A percentile compares a stretch with the other conserved stretches of the same genome.
Conservation (phyloP, 2,329 filamentous ascomycete genomes). For the Cercospora zeina region DNA sequence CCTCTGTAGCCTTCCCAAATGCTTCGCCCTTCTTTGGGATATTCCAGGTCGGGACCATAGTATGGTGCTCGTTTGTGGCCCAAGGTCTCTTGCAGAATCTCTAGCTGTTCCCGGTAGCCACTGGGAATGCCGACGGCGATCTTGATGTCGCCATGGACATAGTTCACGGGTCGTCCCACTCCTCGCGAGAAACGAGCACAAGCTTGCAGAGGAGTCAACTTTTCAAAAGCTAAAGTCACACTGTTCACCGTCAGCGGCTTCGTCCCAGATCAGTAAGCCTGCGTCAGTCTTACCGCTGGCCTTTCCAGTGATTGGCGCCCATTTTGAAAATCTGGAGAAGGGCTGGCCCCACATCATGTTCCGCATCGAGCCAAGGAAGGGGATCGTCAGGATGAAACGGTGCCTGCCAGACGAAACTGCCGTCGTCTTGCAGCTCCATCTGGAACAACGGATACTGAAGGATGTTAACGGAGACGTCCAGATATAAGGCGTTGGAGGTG, state of each 20-base stretch:
- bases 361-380: slow-evolving; percentile 91
- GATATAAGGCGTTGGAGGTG: not conserved
- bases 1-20: slow-evolving; percentile 91
- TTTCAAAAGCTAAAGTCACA: slow-evolving; percentile 87
- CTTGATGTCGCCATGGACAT: slow-evolving; percentile 76
- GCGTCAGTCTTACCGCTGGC: slow-evolving; percentile 58
- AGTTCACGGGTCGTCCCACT: slow-evolving; percentile 73
- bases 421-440: slow-evolving; percentile 83
- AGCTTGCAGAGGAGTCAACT: slow-evolving; percentile 78
- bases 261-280: slow-evolving; percentile 4
- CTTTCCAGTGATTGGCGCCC: slow-evolving; percentile 79
- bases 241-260: slow-evolving; percentile 46
- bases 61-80: slow-evolving; percentile 62
- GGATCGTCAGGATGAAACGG: slow-evolving; percentile 89
- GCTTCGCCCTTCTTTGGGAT: slow-evolving; percentile 70
- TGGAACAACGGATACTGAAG: slow-evolving; percentile 80
- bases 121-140: slow-evolving; percentile 81
- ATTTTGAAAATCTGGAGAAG: slow-evolving; percentile 95
- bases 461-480: not conserved
- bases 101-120: slow-evolving; percentile 85
- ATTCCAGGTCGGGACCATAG: slow-evolving; percentile 61
- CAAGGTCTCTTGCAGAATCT: slow-evolving; percentile 62
- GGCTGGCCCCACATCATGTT: slow-evolving; percentile 91
- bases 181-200: slow-evolving; percentile 78
- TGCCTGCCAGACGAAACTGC: slow-evolving; percentile 87